A percentile compares a stretch with the other conserved stretches of the same genome.
Conservation (phyloP, 106 monocot genomes). For the Dioscorea zingiberensis region DNA sequence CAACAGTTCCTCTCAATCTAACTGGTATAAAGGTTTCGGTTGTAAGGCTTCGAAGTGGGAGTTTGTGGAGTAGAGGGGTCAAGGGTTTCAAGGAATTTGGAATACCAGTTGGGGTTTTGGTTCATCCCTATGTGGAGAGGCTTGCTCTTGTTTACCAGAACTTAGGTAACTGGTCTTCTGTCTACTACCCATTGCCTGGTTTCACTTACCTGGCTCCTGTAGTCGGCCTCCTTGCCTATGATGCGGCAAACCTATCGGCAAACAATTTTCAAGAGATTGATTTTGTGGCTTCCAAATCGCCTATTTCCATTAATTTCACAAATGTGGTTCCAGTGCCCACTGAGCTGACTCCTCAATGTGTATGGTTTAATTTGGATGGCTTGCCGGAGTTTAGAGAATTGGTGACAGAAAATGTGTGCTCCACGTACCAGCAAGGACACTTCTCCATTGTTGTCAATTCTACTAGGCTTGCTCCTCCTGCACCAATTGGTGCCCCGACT, state of each 20-base stretch:
- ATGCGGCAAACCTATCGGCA: slow-evolving; percentile 53
- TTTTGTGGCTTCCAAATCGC: slow-evolving; percentile 27
- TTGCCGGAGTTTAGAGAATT: slow-evolving; percentile 43
- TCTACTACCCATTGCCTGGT: slow-evolving; percentile 60
- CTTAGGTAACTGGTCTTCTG: slow-evolving; percentile 63
- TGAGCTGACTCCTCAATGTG: slow-evolving; percentile 35
- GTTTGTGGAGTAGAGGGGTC: slow-evolving; percentile 55
- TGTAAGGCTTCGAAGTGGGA: slow-evolving; percentile 66
- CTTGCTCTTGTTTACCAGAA: slow-evolving; percentile 90
- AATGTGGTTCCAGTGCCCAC: slow-evolving; percentile 13
- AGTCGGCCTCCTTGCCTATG: slow-evolving; percentile 68
- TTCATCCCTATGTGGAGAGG: slow-evolving; percentile 58
- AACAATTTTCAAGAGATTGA: slow-evolving; percentile 45
- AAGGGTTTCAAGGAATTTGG: slow-evolving; percentile 52
- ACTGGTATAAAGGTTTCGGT: slow-evolving; percentile 59
- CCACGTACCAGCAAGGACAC: slow-evolving; percentile 52
- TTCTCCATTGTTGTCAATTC: slow-evolving; percentile 68
- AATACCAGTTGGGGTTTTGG: slow-evolving; percentile 54
- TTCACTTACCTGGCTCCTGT: slow-evolving; percentile 62
- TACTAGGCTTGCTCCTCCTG: slow-evolving; percentile 29
- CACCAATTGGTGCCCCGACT: slow-evolving; percentile 3
- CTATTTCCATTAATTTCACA: slow-evolving; percentile 56
- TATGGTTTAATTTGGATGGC: slow-evolving; percentile 63
- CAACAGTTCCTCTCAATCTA: slow-evolving; percentile 41
- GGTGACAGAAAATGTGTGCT: slow-evolving; percentile 37